These are phyloP conservation scores for Paramyrothecium roridum DNA, from an alignment of 2,329 filamentous ascomycete species.

Conservation along the genomic window DNA sequence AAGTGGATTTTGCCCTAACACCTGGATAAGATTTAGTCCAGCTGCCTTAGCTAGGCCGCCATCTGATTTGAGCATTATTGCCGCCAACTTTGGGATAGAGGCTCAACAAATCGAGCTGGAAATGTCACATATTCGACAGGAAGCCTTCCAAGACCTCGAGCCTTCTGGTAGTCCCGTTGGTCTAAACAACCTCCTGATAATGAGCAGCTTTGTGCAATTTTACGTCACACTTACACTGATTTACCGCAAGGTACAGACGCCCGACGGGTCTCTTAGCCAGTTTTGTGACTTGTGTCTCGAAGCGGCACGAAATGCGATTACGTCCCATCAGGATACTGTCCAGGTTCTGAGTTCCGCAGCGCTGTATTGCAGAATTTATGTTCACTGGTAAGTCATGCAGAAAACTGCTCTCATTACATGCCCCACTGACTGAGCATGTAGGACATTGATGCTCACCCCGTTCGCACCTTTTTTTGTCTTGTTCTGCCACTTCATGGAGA, in stretches of 20 bases:
- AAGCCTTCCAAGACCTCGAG: neutral
- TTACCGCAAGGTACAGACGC: neutral
- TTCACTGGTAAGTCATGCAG: neutral
- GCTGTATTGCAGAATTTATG: neutral
- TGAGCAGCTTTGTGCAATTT: neutral
- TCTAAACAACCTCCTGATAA: neutral
- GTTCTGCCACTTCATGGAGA: constrained; percentile 46
- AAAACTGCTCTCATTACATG: neutral
- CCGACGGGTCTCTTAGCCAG: neutral
- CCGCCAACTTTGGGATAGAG: neutral
- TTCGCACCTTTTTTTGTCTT: constrained; percentile 49
- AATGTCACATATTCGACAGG: neutral
- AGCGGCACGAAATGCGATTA: neutral
- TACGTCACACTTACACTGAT: neutral
- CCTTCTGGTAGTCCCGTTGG: neutral
- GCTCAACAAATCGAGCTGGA: neutral
- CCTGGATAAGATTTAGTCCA: neutral
- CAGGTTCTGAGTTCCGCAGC: neutral
- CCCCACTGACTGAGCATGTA: constrained; percentile 7
- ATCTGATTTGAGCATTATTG: neutral
- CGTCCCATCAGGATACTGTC: neutral
- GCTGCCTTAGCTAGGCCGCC: neutral
- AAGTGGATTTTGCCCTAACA: neutral
- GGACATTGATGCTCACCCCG: constrained; percentile 42
- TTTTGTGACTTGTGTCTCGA: neutral